Percentiles rank a stretch among this genome's conserved stretches.
Conservation (phyloP, 257 asterid species). For the Paraleonurus japonicus region DNA sequence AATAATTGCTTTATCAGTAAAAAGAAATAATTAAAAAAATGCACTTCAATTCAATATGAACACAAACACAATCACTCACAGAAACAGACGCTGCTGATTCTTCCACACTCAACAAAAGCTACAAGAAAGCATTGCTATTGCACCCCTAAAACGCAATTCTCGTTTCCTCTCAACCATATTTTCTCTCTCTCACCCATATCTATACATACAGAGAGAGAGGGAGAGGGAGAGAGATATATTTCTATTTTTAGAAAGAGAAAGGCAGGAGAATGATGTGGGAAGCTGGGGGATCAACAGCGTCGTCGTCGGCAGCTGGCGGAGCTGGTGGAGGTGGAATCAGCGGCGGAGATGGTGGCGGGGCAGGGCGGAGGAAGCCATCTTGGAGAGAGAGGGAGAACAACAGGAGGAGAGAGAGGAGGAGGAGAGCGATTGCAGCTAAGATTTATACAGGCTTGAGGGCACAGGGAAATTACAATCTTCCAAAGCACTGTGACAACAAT, state of each 20-base stretch:
- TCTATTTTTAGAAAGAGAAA: background rate
- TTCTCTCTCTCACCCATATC: background rate
- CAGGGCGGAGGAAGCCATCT: constrained; percentile 92
- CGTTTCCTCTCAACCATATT: constrained; percentile 7
- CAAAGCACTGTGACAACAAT: constrained; percentile 92
- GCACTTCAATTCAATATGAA: constrained; percentile 28
- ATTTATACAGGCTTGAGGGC: constrained; percentile 88
- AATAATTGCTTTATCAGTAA: constrained; percentile 16
- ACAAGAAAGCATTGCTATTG: constrained; percentile 13
- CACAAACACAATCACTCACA: constrained; percentile 19
- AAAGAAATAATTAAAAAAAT: background rate
- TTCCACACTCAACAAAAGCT: constrained; percentile 33
- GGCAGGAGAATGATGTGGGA: constrained; percentile 79
- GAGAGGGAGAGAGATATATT: background rate
- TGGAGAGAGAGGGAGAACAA: constrained; percentile 97
- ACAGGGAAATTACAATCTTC: constrained; percentile 88
- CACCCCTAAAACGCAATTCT: constrained; percentile 28
- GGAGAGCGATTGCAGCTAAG: constrained; percentile 96
- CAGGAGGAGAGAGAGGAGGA: constrained; percentile 90
- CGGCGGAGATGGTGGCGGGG: constrained; percentile 31
- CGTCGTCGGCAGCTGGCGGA: constrained; percentile 52
- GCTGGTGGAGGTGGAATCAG: constrained; percentile 28
- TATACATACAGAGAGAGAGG: background rate
- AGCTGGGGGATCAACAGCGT: constrained; percentile 68
- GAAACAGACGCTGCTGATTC: constrained; percentile 35